These are phyloP conservation scores for Prunus persica DNA, from an alignment of 306 rosid genomes.

Conservation along the genomic window Prunus_persica_NCBIv2 NC_034015.1:21047501-21048000, in stretches of 20 bases:
- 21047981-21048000: slow-evolving; percentile 35
- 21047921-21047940: slow-evolving; percentile 78
- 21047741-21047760: neutral
- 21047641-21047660: slow-evolving; percentile 71
- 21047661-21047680: slow-evolving; percentile 83
- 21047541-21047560: too few species aligned
- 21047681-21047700: slow-evolving; percentile 43
- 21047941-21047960: slow-evolving; percentile 82
- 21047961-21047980: slow-evolving; percentile 98
- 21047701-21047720: slow-evolving; percentile 6
- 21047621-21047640: slow-evolving; percentile 89
- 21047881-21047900: neutral
- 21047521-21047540: neutral
- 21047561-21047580: slow-evolving; percentile 44
- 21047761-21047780: neutral
- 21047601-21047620: slow-evolving; percentile 36
- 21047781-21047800: slow-evolving; percentile 10
- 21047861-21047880: slow-evolving; percentile 8
- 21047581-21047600: slow-evolving; percentile 64
- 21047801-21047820: slow-evolving; percentile 59
- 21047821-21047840: neutral
- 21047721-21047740: neutral
- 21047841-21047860: neutral
- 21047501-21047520: neutral
- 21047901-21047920: slow-evolving; percentile 49